Conservation (phyloP, 257 asterid genomes). For the Nicotiana knightiana region DNA sequence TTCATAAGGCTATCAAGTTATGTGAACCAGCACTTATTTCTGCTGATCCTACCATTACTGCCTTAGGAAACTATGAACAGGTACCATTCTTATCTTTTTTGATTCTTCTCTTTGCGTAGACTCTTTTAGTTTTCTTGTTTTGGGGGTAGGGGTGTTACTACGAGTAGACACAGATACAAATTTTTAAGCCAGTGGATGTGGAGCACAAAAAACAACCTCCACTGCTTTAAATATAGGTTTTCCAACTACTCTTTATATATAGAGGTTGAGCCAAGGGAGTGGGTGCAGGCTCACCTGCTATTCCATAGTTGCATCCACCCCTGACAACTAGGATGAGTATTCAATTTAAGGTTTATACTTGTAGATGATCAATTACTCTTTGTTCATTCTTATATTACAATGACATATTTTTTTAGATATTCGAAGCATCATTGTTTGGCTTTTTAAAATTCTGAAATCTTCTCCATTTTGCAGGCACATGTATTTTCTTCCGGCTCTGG, state of each 20-base stretch:
- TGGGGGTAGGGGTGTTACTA: background rate
- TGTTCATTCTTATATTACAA: background rate
- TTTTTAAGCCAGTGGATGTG: background rate
- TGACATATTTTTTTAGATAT: background rate
- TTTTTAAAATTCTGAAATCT: background rate
- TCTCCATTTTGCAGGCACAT: constrained; percentile 51
- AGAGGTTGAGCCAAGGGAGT: background rate
- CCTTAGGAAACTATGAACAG: constrained; percentile 79
- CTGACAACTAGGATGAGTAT: background rate
- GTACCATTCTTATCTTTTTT: constrained; percentile 17
- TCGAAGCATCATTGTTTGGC: background rate
- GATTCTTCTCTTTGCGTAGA: background rate
- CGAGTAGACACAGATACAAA: background rate
- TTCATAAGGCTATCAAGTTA: constrained; percentile 70
- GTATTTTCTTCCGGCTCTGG: constrained; percentile 60
- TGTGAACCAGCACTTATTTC: constrained; percentile 64
- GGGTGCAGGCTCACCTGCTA: background rate
- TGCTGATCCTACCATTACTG: constrained; percentile 49
- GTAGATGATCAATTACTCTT: background rate
- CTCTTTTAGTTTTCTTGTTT: background rate
- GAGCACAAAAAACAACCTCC: too few relatives aligned
- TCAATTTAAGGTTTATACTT: background rate
- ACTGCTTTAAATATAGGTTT: too few relatives aligned
- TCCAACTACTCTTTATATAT: too few relatives aligned
- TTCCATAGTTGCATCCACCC: background rate